Evolutionary conservation across 192 early-diverging fungal species (phyloP).

Genomic region (Chytriomyces sp.): DNA sequence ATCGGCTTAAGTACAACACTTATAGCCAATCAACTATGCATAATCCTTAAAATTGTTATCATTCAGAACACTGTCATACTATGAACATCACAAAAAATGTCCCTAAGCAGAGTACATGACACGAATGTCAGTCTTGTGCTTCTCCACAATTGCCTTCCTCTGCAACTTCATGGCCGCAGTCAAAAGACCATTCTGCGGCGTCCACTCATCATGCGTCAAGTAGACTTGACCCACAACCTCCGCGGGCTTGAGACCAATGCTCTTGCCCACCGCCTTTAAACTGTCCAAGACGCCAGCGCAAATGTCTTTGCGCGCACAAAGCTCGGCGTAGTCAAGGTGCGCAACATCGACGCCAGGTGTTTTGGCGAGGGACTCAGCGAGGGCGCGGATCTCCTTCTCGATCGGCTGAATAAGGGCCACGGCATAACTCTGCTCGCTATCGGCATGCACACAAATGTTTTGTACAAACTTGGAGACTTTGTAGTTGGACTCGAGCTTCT

Average conservation of each 20-base stretch:
- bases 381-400: conserved; percentile 46
- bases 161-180: conserved; percentile 94
- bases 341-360: conserved; percentile 31
- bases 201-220: conserved; percentile 84
- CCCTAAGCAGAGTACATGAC: conserved; percentile 50
- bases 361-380: conserved; percentile 19
- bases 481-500: conserved; percentile 92
- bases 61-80: too few relatives aligned
- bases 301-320: conserved; percentile 50
- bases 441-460: conserved; percentile 68
- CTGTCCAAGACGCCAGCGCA: conserved; percentile 53
- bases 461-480: conserved; percentile 68
- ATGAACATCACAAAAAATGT: too few relatives aligned
- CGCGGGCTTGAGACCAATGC: conserved; percentile 66
- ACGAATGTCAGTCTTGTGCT: conserved; percentile 63
- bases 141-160: conserved; percentile 72
- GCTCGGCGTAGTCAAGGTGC: conserved; percentile 46
- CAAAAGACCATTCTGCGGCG: conserved; percentile 78
- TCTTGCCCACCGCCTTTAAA: conserved; percentile 63
- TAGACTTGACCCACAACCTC: conserved; percentile 73
- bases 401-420: conserved; percentile 77
- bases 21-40: too few relatives aligned
- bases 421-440: conserved; percentile 69
- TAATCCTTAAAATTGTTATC: too few relatives aligned
- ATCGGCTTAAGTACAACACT: too few relatives aligned